phyloP scores from a whole-genome alignment of 495 filamentous ascomycete genomes.

The Chaetomium cochliodes region DNA sequence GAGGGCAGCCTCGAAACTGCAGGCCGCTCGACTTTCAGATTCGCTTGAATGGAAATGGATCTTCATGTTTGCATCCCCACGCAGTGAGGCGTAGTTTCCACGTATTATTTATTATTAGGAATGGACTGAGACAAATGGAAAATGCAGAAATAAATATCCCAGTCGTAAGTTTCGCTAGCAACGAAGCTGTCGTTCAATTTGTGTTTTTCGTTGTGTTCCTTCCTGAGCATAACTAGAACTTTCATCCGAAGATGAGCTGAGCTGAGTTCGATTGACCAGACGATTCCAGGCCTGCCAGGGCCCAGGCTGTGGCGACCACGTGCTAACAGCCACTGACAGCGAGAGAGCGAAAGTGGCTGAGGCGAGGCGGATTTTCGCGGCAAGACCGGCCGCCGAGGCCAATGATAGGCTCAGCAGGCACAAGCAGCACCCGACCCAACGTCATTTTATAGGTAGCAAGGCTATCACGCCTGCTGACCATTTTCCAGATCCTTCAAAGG shows the following conservation, averaged over 20 bases:
- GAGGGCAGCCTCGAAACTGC: background rate
- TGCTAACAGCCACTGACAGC: background rate
- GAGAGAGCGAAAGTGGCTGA: conserved; percentile 3
- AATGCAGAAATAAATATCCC: too few species aligned
- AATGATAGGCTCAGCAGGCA: conserved; percentile 5
- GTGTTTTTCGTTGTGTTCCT: too few species aligned
- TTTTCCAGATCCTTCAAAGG: conserved; percentile 4
- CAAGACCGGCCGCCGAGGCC: background rate
- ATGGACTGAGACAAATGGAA: too few species aligned
- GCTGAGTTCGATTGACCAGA: background rate
- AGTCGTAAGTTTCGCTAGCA: too few species aligned
- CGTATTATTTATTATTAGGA: too few species aligned
- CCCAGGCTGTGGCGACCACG: background rate
- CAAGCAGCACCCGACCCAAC: conserved; percentile 16
- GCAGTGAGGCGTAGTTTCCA: too few species aligned
- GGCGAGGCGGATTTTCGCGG: conserved; percentile 1
- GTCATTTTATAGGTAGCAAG: conserved; percentile 16
- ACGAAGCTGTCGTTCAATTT: too few species aligned
- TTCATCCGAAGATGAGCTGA: background rate
- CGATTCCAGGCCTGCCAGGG: background rate
- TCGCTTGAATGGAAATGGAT: background rate
- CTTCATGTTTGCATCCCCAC: background rate
- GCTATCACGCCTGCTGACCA: background rate
- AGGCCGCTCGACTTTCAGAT: background rate
- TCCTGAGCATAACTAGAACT: too few species aligned